Base-by-base conservation (phyloP, 345 rosid species). In the Mercurialis annua region DNA sequence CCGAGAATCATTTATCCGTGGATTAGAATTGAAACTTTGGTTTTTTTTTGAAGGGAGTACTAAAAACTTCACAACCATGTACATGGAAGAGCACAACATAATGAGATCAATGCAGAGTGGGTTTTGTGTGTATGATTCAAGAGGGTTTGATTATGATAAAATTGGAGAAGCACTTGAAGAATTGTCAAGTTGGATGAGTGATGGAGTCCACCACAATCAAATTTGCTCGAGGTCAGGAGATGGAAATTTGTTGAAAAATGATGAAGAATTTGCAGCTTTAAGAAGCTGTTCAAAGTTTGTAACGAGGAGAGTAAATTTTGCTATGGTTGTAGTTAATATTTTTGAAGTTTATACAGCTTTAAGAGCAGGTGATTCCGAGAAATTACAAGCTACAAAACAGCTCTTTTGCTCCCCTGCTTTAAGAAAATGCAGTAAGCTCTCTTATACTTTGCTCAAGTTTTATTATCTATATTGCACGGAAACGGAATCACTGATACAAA, bases 131-230 rank as follows among this genome's bases (percentile, higher is more conserved):
- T 84, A 69, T 12, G 88, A 86, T 74, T 84, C 88, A 8, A 79
- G 88, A 48, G 91, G 91, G 29, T 79, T 81, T 48, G 33, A 61
- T 60, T 81, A 79, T 20, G 67, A 57, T 20, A 30, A 27, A 29
- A 26, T 66, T 6, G 62, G 48, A 9, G 84, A 84, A 64, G 81
- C 77, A 1, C 59, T 79, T 18, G 85, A 71, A 53, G 91, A 84
- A 72, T 53, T 86, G 62, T 73, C 85, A 1, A 42, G 77, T 36
- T 86, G 81, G 85, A 80, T 82, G 81, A 73, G 36, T 23, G 78
- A 82, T 31, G 91, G 91, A 16, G 76, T 86, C 27, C 82, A 74
- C 77, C 88, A 86, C 55, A 82, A 86, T 61, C 88, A 84, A 68
- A 80, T 42, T 17, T 81, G 83, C 78, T 55, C 42, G 18, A 69